These are phyloP conservation scores for Cladosporium sp. DNA, from an alignment of 2,329 filamentous ascomycete genomes.

Conservation along the genomic window DNA sequence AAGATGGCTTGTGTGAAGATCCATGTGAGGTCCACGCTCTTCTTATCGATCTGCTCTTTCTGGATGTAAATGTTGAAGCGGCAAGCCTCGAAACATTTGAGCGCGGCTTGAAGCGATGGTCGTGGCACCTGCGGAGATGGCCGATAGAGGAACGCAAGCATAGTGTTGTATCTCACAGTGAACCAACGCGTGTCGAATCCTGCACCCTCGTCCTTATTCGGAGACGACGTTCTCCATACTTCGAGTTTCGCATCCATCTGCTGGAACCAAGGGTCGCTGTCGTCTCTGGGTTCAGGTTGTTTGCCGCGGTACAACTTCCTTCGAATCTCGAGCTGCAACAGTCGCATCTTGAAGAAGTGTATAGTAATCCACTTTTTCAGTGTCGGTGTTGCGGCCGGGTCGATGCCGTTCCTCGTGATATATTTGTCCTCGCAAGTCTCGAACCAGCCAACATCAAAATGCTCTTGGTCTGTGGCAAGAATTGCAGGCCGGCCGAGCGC, in stretches of 20 bases:
- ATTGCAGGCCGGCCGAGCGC: conserved; percentile 83
- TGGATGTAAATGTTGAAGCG: conserved; percentile 80
- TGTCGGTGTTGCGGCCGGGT: conserved; percentile 62
- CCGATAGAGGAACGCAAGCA: conserved; percentile 83
- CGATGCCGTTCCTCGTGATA: conserved; percentile 76
- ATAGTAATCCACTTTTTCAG: conserved; percentile 86
- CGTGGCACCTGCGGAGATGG: conserved; percentile 90
- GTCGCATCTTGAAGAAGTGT: conserved; percentile 89
- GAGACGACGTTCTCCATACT: conserved; percentile 75
- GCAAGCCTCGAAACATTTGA: conserved; percentile 79
- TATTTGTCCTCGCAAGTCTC: conserved; percentile 77
- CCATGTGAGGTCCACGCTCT: conserved; percentile 85
- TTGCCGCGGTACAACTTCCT: conserved; percentile 84
- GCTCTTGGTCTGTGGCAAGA: conserved; percentile 77
- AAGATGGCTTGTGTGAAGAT: conserved; percentile 87
- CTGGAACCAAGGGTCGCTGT: conserved; percentile 83
- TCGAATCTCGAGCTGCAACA: conserved; percentile 84
- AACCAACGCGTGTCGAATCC: conserved; percentile 71
- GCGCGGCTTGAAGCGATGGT: conserved; percentile 75
- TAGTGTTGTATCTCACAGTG: conserved; percentile 73
- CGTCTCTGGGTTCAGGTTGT: conserved; percentile 70
- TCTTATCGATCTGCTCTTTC: conserved; percentile 73
- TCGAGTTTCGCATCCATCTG: conserved; percentile 77
- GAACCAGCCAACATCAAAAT: conserved; percentile 84
- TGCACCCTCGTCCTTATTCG: conserved; percentile 66